These are phyloP conservation scores for Coemansia sp. DNA, from an alignment of 192 early-diverging fungal species.

Conservation along the genomic window DNA sequence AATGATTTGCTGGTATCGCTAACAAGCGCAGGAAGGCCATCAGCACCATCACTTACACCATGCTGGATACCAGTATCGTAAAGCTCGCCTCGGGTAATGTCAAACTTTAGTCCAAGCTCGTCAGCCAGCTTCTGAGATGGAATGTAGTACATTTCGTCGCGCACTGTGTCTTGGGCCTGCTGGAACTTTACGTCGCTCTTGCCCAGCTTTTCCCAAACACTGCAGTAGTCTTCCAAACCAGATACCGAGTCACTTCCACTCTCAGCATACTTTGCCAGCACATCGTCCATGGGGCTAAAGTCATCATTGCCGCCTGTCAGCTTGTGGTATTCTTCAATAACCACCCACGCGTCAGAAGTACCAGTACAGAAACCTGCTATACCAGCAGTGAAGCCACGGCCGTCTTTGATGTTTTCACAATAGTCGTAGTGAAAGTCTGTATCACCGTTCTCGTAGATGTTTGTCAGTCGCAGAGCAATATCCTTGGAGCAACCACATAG, in stretches of 20 bases:
- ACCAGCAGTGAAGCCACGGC: constrained; percentile 38
- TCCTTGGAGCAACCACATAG: constrained; percentile 33
- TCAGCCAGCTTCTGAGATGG: constrained; percentile 41
- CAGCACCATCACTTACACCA: constrained; percentile 36
- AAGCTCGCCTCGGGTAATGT: constrained; percentile 46
- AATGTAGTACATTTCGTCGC: constrained; percentile 42
- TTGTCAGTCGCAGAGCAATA: constrained; percentile 31
- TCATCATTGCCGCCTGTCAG: constrained; percentile 30
- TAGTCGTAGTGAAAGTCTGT: constrained; percentile 40
- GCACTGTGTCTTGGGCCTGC: constrained; percentile 35
- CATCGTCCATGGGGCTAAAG: constrained; percentile 33
- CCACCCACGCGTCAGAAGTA: constrained; percentile 54
- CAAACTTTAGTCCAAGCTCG: constrained; percentile 29
- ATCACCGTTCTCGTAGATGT: constrained; percentile 41
- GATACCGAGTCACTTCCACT: constrained; percentile 20
- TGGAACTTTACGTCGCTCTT: constrained; percentile 46
- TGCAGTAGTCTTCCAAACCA: constrained; percentile 54
- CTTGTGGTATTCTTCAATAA: constrained; percentile 49
- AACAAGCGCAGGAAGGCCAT: constrained; percentile 35
- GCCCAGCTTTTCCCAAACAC: constrained; percentile 45
- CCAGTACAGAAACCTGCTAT: constrained; percentile 49
- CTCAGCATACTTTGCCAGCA: constrained; percentile 22
- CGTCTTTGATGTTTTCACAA: constrained; percentile 38
- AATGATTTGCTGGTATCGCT: constrained; percentile 24
- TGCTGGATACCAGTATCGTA: constrained; percentile 57